Conservation (phyloP, 108 stramenopile species). For the Skeletonema grethae region DNA sequence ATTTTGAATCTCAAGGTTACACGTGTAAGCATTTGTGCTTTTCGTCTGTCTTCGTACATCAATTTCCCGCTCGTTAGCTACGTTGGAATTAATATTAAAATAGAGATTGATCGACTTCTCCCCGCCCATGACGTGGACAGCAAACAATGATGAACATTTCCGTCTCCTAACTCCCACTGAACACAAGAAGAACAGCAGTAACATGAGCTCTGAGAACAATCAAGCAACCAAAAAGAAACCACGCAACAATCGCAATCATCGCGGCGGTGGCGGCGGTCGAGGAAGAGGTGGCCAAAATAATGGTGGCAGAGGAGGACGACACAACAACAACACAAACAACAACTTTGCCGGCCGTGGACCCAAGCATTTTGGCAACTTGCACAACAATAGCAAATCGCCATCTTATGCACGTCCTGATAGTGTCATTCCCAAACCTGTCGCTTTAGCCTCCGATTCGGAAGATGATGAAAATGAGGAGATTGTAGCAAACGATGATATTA, state of each 20-base stretch:
- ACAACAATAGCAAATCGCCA: neutral
- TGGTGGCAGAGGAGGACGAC: neutral
- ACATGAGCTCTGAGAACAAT: neutral
- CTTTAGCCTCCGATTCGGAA: constrained; percentile 3
- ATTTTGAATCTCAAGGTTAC: no score
- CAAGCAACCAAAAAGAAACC: neutral
- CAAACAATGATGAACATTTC: no score
- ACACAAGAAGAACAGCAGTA: no score
- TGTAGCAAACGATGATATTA: neutral
- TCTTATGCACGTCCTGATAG: constrained; percentile 15
- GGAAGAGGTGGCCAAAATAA: constrained; percentile 1
- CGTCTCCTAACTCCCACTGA: no score
- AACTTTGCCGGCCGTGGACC: constrained; percentile 40
- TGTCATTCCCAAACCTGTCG: constrained; percentile 13
- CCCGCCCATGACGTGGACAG: no score
- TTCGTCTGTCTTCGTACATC: no score
- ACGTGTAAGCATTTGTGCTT: no score
- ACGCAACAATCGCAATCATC: neutral
- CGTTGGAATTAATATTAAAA: no score
- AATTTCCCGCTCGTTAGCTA: no score
- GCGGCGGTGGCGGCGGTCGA: constrained; percentile 15
- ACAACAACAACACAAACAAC: constrained; percentile 1
- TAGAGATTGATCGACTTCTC: no score
- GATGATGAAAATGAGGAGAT: constrained; percentile 15
- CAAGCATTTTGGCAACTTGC: constrained; percentile 23